Conservation (phyloP, 768 basidiomycete species). For the Gelatoporia subvermispora region DNA sequence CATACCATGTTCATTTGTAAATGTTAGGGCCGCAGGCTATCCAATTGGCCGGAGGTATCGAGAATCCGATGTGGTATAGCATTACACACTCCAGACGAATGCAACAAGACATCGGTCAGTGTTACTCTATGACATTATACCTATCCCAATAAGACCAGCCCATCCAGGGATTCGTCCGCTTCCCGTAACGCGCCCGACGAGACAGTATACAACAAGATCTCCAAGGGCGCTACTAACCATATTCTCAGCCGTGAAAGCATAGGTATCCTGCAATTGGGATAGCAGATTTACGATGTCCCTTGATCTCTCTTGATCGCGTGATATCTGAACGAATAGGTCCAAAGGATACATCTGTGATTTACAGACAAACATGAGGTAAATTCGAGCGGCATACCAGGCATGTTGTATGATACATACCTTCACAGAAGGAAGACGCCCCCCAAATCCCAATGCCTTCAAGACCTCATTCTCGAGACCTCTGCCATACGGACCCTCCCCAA, state of each 20-base stretch:
- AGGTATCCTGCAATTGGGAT: slow-evolving; percentile 4
- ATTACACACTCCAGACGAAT: no score
- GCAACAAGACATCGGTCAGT: no score
- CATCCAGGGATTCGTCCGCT: slow-evolving; percentile 18
- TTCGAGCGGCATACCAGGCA: not conserved
- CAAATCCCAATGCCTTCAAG: slow-evolving; percentile 30
- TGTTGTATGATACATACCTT: no score
- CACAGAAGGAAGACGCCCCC: not conserved
- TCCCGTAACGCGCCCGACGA: slow-evolving; percentile 29
- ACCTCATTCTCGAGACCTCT: slow-evolving; percentile 25
- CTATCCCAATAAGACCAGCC: slow-evolving; percentile 33
- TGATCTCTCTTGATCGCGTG: not conserved
- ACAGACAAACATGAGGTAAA: no score
- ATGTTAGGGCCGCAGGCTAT: no score
- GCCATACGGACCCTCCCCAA: slow-evolving; percentile 39
- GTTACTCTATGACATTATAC: slow-evolving; percentile 31
- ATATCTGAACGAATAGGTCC: not conserved
- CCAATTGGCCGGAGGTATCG: no score
- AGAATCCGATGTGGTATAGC: no score
- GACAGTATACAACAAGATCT: slow-evolving; percentile 30
- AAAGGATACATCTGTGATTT: no score
- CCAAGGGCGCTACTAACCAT: slow-evolving; percentile 15
- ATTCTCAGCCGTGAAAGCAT: slow-evolving; percentile 11
- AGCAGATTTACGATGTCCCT: slow-evolving; percentile 1
- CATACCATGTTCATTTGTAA: no score